Evolutionary conservation across 768 basidiomycete species (phyloP).

Genomic region (Crepidotus variabilis): DNA sequence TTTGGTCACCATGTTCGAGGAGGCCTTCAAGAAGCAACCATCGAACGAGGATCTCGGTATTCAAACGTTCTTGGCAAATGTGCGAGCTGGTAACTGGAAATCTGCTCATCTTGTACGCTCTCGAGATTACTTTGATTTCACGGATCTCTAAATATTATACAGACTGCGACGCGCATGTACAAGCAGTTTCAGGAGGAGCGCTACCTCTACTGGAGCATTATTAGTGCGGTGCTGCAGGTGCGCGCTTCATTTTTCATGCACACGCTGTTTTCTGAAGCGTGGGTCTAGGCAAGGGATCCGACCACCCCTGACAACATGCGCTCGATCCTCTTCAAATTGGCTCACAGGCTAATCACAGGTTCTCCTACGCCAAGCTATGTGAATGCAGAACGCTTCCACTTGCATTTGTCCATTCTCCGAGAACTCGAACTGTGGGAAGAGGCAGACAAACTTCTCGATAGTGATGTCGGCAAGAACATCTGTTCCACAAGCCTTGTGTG

Average conservation of each 20-base stretch:
- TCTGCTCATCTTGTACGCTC: conserved; percentile 69
- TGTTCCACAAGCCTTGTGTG: conserved; percentile 70
- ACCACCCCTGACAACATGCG: conserved; percentile 61
- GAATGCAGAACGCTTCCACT: conserved; percentile 72
- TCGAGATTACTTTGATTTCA: not conserved
- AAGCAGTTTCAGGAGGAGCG: conserved; percentile 81
- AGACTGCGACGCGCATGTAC: conserved; percentile 80
- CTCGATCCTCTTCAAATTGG: conserved; percentile 68
- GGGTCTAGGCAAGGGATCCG: conserved; percentile 61
- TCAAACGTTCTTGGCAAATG: conserved; percentile 84
- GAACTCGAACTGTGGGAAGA: conserved; percentile 69
- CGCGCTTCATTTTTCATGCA: not conserved
- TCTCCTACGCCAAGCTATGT: conserved; percentile 60
- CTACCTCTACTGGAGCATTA: conserved; percentile 81
- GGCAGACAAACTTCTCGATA: conserved; percentile 63
- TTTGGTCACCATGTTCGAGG: conserved; percentile 81
- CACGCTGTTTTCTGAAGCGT: not conserved
- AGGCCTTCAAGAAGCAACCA: conserved; percentile 80
- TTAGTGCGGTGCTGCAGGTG: conserved; percentile 79
- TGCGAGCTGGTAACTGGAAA: conserved; percentile 80
- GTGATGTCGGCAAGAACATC: conserved; percentile 62
- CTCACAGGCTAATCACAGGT: conserved; percentile 67
- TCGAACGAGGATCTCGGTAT: conserved; percentile 78
- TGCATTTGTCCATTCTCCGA: conserved; percentile 68
- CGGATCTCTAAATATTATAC: conserved; percentile 6